Conservation (phyloP, 345 rosid genomes). For the Populus nigra region DNA sequence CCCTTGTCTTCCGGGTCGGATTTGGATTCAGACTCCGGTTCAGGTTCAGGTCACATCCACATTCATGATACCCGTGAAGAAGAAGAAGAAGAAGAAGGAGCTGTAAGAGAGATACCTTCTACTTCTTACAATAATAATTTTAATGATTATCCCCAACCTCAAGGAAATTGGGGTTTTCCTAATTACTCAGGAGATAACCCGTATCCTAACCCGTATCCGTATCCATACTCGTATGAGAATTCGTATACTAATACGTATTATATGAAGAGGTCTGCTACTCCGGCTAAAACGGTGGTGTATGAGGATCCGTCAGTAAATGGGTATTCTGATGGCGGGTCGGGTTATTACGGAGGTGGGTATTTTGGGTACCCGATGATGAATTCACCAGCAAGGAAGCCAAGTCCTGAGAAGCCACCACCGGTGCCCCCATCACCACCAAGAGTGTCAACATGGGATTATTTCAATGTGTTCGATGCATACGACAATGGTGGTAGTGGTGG, state of each 20-base stretch:
- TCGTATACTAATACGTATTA: constrained; percentile 39
- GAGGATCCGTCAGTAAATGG: constrained; percentile 51
- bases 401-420: constrained; percentile 42
- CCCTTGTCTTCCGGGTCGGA: constrained; percentile 63
- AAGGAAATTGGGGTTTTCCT: constrained; percentile 43
- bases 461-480: constrained; percentile 63
- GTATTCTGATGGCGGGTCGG: constrained; percentile 41
- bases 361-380: constrained; percentile 49
- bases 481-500: constrained; percentile 38
- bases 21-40: constrained; percentile 44
- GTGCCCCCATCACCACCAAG: constrained; percentile 80
- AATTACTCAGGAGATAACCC: neutral
- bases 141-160: constrained; percentile 32
- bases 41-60: constrained; percentile 54
- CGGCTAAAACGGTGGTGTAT: constrained; percentile 61
- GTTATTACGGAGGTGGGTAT: constrained; percentile 36
- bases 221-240: neutral
- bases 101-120: constrained; percentile 6
- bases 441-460: constrained; percentile 70
- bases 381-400: constrained; percentile 34
- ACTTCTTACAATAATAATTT: constrained; percentile 18
- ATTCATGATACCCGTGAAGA: constrained; percentile 28
- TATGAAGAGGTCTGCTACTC: constrained; percentile 71
- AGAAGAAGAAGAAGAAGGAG: constrained; percentile 6
- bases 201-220: neutral